Percentiles rank a stretch among this genome's conserved stretches.
phyloP scores from a whole-genome alignment of 106 monocot genomes.

The Acorus gramineus region DNA sequence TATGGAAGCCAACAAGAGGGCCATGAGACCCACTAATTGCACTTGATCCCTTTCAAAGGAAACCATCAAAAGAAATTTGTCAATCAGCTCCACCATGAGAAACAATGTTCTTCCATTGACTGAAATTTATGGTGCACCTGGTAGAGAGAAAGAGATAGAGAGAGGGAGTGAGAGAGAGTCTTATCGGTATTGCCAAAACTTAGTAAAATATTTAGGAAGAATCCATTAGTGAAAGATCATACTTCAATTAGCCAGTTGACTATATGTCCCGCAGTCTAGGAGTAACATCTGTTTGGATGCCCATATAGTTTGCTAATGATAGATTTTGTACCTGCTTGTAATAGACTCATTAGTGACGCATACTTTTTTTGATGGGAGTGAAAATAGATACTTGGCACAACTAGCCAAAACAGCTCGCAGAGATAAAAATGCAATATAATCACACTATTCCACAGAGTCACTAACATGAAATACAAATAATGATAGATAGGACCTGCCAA shows the following conservation, averaged over 20 bases:
- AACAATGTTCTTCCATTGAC: conserved; percentile 56
- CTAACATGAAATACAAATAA: too few species aligned
- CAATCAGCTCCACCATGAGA: conserved; percentile 49
- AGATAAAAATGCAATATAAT: too few species aligned
- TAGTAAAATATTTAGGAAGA: neutral
- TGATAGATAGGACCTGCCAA: too few species aligned
- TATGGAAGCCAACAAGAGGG: conserved; percentile 40
- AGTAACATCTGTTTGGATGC: conserved; percentile 24
- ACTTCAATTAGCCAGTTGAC: conserved; percentile 55
- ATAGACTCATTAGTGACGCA: neutral
- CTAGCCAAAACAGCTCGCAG: too few species aligned
- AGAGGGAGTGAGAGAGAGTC: too few species aligned
- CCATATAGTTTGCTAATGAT: conserved; percentile 23
- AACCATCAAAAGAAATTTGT: conserved; percentile 34
- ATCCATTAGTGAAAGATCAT: neutral
- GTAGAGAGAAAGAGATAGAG: neutral
- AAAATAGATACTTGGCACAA: too few species aligned
- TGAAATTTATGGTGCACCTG: conserved; percentile 46
- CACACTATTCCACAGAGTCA: too few species aligned
- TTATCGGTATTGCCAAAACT: too few species aligned
- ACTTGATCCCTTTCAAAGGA: conserved; percentile 25
- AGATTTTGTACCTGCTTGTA: conserved; percentile 26
- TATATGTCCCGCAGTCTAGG: conserved; percentile 33
- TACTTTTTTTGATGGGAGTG: too few species aligned
- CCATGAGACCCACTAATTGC: conserved; percentile 41